These are phyloP conservation scores for Stylonectria norvegica DNA, from an alignment of 2,329 filamentous ascomycete species.

Conservation along the genomic window DNA sequence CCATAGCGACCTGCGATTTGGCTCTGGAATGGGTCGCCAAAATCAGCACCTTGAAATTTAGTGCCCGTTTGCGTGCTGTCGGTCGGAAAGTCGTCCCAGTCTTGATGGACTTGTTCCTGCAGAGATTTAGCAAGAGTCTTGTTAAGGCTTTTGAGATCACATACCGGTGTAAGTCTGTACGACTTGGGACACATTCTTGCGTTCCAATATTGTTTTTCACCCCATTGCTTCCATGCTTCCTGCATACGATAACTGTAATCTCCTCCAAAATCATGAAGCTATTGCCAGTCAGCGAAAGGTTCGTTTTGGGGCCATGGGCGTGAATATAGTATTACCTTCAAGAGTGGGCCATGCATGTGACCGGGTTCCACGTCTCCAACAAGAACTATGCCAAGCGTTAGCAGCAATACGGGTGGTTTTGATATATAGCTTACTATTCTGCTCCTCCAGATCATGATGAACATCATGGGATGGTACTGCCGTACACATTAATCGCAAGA, in stretches of 20 bases:
- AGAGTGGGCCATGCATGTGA: slow-evolving; percentile 20
- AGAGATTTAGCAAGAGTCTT: slow-evolving; percentile 5
- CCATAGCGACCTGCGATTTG: slow-evolving; percentile 27
- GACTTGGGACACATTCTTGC: slow-evolving; percentile 17
- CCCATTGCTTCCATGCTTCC: slow-evolving; percentile 9
- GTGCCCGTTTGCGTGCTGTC: too few relatives aligned
- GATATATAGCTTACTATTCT: slow-evolving; percentile 24
- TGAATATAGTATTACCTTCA: slow-evolving; percentile 23
- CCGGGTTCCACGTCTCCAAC: slow-evolving; percentile 7
- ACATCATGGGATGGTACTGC: slow-evolving; percentile 28
- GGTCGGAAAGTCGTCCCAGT: slow-evolving; percentile 26
- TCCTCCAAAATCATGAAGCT: slow-evolving; percentile 31
- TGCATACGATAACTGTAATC: slow-evolving; percentile 23
- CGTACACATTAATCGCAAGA: too few relatives aligned
- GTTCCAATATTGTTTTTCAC: slow-evolving; percentile 14
- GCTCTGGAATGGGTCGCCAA: slow-evolving; percentile 5
- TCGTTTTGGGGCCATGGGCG: too few relatives aligned
- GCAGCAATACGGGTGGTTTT: background rate
- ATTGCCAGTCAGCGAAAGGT: slow-evolving; percentile 13
- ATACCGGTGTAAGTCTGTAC: slow-evolving; percentile 23
- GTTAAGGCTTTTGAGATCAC: slow-evolving; percentile 1
- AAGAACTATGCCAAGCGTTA: slow-evolving; percentile 21
- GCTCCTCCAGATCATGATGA: slow-evolving; percentile 29
- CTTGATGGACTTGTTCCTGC: slow-evolving; percentile 24
- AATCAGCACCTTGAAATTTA: slow-evolving; percentile 15